Evolutionary conservation across 2,329 filamentous ascomycete species (phyloP), one percentile per base, ranked within the genome.

Genomic region (Blastomyces silverae): DNA sequence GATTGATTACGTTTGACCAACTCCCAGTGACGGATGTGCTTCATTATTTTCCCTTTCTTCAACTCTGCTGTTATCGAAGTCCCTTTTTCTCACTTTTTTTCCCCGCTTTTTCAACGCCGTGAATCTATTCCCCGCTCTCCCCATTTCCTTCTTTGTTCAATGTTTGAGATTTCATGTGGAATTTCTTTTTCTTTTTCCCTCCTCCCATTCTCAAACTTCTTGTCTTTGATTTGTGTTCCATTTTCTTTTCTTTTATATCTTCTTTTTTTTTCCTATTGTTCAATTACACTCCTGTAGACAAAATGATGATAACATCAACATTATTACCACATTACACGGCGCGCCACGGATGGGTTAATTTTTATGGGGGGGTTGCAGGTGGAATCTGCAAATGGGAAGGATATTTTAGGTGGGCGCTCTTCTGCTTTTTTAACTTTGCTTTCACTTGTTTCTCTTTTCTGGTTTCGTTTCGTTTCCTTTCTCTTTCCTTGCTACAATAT

Each of bases 11-110:
- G 44, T 48, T 22, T 25, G n/a, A 25, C 7, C 22, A 50, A 37
- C 53, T 67, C 67, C 28, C 5, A 34, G 34, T 34, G 55, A 25
- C 6, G 20, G 20, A 37, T 39, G 34, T 42, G 42, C 61, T 17
- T 61, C 48, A 62, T 65, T 62, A 68, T 65, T 67, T 62, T 64
- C 65, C 64, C 44, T 22, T 55, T 50, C 65, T 66, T 37, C 59
- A 39, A 37, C 44, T n/a, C 61, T 31, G 22, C 37, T 66, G 53
- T 48, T 15, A 63, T 39, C 58, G 10, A 31, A 46, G 20, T 66
- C 31, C 64, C 55, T 48, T 65, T 66, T 64, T 42, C 55, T 56
- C 64, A 53, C 66, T 64, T 64, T 50, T 65, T 63, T 62, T 58
- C 37, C 56, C 68, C 20, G 2, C 25, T 15, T 20, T 59, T 13